phyloP scores from a whole-genome alignment of 208 protist genomes.

The Leishmania braziliensis region DNA sequence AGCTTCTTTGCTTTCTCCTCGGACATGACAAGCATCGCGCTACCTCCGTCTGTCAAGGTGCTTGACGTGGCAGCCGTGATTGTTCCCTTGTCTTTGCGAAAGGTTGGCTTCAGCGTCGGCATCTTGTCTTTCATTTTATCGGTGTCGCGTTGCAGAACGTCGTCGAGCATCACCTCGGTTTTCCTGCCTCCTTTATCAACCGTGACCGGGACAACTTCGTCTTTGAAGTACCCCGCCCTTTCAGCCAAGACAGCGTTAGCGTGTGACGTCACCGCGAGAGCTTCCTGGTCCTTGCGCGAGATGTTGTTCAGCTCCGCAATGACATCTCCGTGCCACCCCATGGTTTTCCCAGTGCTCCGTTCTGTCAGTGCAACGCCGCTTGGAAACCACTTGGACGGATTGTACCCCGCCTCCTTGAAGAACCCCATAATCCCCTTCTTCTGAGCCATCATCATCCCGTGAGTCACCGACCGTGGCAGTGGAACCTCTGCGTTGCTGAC shows the following conservation, averaged over 20 bases:
- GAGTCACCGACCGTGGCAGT: conserved; percentile 49
- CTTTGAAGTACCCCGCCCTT: conserved; percentile 70
- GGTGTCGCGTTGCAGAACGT: conserved; percentile 68
- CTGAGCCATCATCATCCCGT: conserved; percentile 58
- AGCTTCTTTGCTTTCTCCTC: conserved; percentile 81
- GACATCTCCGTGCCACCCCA: conserved; percentile 89
- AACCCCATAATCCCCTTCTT: conserved; percentile 58
- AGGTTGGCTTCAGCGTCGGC: conserved; percentile 65
- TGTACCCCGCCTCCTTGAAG: conserved; percentile 70
- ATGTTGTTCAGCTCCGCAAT: conserved; percentile 85
- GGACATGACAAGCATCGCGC: conserved; percentile 84
- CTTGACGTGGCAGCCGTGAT: conserved; percentile 83
- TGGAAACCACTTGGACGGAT: conserved; percentile 72
- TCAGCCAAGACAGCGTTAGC: conserved; percentile 62
- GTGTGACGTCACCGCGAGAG: conserved; percentile 67
- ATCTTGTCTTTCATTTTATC: conserved; percentile 72
- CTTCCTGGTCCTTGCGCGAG: conserved; percentile 69
- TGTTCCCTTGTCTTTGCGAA: conserved; percentile 79
- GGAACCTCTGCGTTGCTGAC: conserved; percentile 75
- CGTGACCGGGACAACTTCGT: conserved; percentile 72
- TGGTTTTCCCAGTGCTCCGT: conserved; percentile 86
- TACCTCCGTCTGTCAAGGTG: conserved; percentile 81
- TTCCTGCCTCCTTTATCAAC: conserved; percentile 46
- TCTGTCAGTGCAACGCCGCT: conserved; percentile 56
- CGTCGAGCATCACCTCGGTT: conserved; percentile 51